Conservation (phyloP, 345 rosid species). For the Eutrema japonicum region DNA sequence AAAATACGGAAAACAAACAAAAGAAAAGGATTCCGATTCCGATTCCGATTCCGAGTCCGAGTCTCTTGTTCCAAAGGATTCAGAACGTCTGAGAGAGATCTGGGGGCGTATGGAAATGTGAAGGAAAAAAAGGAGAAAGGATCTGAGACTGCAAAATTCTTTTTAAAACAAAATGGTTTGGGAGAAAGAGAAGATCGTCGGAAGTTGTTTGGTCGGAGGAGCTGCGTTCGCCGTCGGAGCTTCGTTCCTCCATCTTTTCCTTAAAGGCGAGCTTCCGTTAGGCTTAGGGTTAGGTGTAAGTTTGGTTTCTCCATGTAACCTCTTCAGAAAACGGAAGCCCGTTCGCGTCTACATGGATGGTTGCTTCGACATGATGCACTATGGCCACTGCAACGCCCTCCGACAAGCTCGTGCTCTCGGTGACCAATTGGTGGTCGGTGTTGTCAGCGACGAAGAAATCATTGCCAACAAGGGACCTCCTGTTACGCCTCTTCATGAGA, state of each 20-base stretch:
- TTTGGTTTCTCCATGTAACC: slow-evolving; percentile 44
- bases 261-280: slow-evolving; percentile 46
- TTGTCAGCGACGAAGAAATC: slow-evolving; percentile 94
- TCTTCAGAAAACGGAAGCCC: slow-evolving; percentile 55
- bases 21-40: slow-evolving; percentile 39
- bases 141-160: slow-evolving; percentile 27
- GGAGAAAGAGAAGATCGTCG: slow-evolving; percentile 49
- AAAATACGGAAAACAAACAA: background rate
- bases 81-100: slow-evolving; percentile 42
- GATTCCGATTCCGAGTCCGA: slow-evolving; percentile 47
- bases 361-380: slow-evolving; percentile 98
- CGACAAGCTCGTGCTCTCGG: slow-evolving; percentile 92
- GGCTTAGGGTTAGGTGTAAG: slow-evolving; percentile 45
- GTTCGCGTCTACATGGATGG: slow-evolving; percentile 98
- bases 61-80: slow-evolving; percentile 42
- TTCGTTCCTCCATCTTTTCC: slow-evolving; percentile 44
- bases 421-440: slow-evolving; percentile 89
- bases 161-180: slow-evolving; percentile 40
- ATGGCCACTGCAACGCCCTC: slow-evolving; percentile 90
- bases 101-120: slow-evolving; percentile 37
- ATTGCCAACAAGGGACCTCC: slow-evolving; percentile 94
- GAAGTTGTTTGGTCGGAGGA: slow-evolving; percentile 57
- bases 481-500: slow-evolving; percentile 83
- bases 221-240: slow-evolving; percentile 56
- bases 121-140: slow-evolving; percentile 24